Base-by-base conservation (phyloP, 768 basidiomycete species). In the Suillus bovinus region DNA sequence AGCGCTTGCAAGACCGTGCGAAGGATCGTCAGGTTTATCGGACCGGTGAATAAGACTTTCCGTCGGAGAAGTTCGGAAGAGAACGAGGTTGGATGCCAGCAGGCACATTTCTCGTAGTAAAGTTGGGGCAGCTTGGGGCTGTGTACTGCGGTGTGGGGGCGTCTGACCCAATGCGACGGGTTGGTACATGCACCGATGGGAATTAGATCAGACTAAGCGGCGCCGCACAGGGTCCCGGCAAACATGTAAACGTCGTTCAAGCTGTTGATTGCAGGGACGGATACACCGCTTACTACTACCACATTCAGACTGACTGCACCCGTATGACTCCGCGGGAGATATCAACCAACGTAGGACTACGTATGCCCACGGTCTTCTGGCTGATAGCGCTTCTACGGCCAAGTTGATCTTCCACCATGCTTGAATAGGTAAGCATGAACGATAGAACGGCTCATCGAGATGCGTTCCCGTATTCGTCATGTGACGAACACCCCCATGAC, bases 261-360 rank as follows among this genome's bases (percentile, higher is more conserved):
- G 46, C n/a, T 61, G 27, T 59, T 61, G 58, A 61, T 61, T 61
- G 61, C 55, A 55, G 38, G 61, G 56, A 58, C 20, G 33, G 5
- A 61, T 59, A 59, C 50, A 59, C 53, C 60, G 55, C 60, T 58
- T 61, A 13, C 22, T 61, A 13, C 22, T 20, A 22, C 27, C 46
- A 38, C 55, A 55, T 41, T 10, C 60, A 33, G 29, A 61, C 11
- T 59, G 29, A 61, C 11, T 59, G 42, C 61, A 60, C 8, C 61
- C 61, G 61, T 58, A 34, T 61, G 60, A 61, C 55, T 61, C 61
- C 61, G 61, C 61, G 61, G 61, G 57, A 61, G 38, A 31, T 49
- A 49, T 49, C 47, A 27, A 49, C 47, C 16, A 29, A 49, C 27
- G 47, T 27, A 49, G 36, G 53, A 33, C 29, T 41, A 9, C 33